Percentiles rank a stretch among this genome's conserved stretches.
These are phyloP conservation scores for Avena sativa DNA, from an alignment of 176 grass and related monocot species.

Conservation along the genomic window DNA sequence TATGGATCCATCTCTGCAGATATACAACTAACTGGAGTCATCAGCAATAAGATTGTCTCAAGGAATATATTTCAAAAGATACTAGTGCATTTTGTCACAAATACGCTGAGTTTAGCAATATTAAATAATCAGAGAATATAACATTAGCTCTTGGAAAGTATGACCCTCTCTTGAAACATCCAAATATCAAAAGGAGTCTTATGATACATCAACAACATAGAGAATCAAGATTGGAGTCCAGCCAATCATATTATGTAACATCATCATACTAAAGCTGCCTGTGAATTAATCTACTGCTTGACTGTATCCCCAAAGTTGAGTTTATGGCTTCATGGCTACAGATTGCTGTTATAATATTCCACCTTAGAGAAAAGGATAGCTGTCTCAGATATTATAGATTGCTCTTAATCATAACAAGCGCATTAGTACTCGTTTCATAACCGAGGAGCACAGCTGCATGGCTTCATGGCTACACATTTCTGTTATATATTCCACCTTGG, in stretches of 20 bases:
- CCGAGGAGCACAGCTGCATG: slow-evolving; percentile 31
- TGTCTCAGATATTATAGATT: slow-evolving; percentile 28
- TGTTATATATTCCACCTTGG: slow-evolving; percentile 44
- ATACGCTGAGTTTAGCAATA: slow-evolving; percentile 20
- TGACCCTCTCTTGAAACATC: slow-evolving; percentile 8
- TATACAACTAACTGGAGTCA: slow-evolving; percentile 32
- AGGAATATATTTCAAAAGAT: slow-evolving; percentile 23
- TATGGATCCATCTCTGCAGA: slow-evolving; percentile 7
- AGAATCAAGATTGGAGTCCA: slow-evolving; percentile 42
- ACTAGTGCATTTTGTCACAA: slow-evolving; percentile 40
- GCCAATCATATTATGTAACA: slow-evolving; percentile 50
- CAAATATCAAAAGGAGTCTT: slow-evolving; percentile 42
- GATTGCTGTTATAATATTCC: slow-evolving; percentile 49
- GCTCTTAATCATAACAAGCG: slow-evolving; percentile 26
- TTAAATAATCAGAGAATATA: slow-evolving; percentile 32
- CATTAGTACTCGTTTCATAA: slow-evolving; percentile 41
- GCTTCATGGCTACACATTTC: slow-evolving; percentile 43
- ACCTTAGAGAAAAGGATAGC: not conserved
- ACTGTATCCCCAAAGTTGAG: slow-evolving; percentile 30
- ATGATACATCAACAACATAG: slow-evolving; percentile 12
- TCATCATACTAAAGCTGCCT: slow-evolving; percentile 33
- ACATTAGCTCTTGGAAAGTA: slow-evolving; percentile 4
- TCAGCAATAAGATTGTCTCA: slow-evolving; percentile 35
- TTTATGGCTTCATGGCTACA: slow-evolving; percentile 41
- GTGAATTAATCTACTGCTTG: slow-evolving; percentile 37